Percentiles rank a stretch among this genome's conserved stretches.
Conservation (phyloP, 805 yeast species). For the Sugiyamaella marilandica region DNA sequence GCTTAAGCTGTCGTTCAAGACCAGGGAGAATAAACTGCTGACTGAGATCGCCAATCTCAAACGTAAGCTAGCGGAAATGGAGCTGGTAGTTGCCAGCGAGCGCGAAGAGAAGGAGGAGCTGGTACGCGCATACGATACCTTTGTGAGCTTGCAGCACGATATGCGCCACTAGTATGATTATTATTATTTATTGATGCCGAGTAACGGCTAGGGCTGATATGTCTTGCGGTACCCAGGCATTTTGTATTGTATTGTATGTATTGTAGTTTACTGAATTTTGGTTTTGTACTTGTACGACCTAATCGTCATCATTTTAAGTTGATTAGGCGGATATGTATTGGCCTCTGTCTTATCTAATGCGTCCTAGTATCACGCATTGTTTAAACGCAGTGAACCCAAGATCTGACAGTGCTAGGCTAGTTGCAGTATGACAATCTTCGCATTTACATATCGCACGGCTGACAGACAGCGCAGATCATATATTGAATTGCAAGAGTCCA, state of each 20-base stretch:
- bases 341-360: no score
- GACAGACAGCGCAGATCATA: no score
- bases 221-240: neutral
- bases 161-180: neutral
- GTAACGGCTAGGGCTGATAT: neutral
- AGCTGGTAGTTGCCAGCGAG: constrained; percentile 47
- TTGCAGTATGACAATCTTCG: no score
- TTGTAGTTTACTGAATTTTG: neutral
- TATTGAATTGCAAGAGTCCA: no score
- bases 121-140: constrained; percentile 46
- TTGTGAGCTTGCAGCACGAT: constrained; percentile 14
- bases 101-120: constrained; percentile 55
- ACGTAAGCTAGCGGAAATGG: constrained; percentile 44
- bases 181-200: neutral
- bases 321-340: no score
- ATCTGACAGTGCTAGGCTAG: no score
- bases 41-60: constrained; percentile 39
- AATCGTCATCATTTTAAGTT: no score
- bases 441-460: no score
- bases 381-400: no score
- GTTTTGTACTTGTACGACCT: neutral
- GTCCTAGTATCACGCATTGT: no score
- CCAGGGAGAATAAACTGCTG: constrained; percentile 35
- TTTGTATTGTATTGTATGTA: neutral
- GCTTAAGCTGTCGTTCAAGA: constrained; percentile 49